Base-by-base conservation (phyloP, 1,284 basidiomycete species). In the Cystobasidium sp. region DNA sequence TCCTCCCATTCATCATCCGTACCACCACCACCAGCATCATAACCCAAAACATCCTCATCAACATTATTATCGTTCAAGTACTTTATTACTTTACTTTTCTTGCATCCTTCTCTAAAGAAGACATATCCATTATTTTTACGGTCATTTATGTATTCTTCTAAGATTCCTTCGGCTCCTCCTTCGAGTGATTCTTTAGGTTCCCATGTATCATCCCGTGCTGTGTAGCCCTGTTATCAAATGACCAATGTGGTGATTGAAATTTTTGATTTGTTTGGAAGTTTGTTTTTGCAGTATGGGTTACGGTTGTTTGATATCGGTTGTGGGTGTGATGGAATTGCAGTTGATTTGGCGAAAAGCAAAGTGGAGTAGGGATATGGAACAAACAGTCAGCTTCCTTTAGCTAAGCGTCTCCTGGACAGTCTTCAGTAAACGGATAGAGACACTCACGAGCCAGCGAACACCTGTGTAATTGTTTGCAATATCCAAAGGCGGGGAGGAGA, bases 211-310 rank as follows among this genome's bases (percentile, higher is more conserved):
- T 71, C 59, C 10, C 41, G 59, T 46, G 18, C 39, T 47, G 22
- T 41, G 24, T 63, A 71, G 31, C 58, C 69, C 69, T 71, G 69
- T n/a, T n/a, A n/a, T n/a, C n/a, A n/a, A n/a, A n/a, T n/a, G n/a
- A n/a, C n/a, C n/a, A n/a, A n/a, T n/a, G n/a, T n/a, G n/a, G n/a
- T n/a, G n/a, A n/a, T n/a, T n/a, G n/a, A n/a, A n/a, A n/a, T n/a
- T n/a, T n/a, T n/a, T n/a, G n/a, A n/a, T n/a, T n/a, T n/a, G n/a
- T n/a, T n/a, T n/a, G n/a, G n/a, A n/a, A n/a, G n/a, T n/a, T n/a
- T n/a, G n/a, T n/a, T 52, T 12, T 31, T 31, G 31, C 31, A 31
- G 31, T 31, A 31, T 5, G 31, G 5, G 5, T 31, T 5, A 31
- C n/a, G 31, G 31, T 31, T 31, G 31, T 31, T 31, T 31, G 31